Percentiles rank a stretch among this genome's conserved stretches.
phyloP scores from a whole-genome alignment of 225 moss, liverwort and hornwort genomes.

The Bryoerythrophyllum caledonicum region DNA sequence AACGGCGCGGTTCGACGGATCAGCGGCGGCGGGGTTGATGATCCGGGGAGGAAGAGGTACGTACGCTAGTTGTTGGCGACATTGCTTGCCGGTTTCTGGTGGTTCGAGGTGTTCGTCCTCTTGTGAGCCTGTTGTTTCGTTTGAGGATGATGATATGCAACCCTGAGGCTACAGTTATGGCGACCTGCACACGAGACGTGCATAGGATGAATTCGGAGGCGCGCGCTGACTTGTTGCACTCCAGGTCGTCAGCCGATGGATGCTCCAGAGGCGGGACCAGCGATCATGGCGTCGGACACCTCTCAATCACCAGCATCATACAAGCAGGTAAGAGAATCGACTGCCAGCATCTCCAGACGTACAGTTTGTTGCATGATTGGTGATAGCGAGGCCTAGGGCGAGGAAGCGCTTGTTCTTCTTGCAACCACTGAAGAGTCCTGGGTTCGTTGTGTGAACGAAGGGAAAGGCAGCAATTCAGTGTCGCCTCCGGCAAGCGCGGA shows the following conservation, averaged over 20 bases:
- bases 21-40: not conserved
- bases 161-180: not conserved
- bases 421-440: not conserved
- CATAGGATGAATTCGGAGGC: conserved; percentile 2
- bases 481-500: not conserved
- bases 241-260: not conserved
- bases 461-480: conserved; percentile 1
- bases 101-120: not conserved
- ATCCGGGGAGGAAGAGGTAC: conserved; percentile 1
- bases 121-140: not conserved
- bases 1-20: not conserved
- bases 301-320: conserved; percentile 15
- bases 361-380: conserved; percentile 1
- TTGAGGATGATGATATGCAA: not conserved
- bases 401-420: not conserved
- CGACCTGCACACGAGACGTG: conserved; percentile 1
- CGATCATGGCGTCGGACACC: not conserved
- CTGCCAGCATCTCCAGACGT: not conserved
- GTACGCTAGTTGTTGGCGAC: not conserved
- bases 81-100: conserved; percentile 2
- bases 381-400: not conserved
- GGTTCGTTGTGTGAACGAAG: conserved; percentile 1
- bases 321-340: conserved; percentile 14
- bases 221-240: not conserved
- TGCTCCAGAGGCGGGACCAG: not conserved